Base-by-base conservation (phyloP, 148 eudicot genomes). In the Diospyros lotus region DNA sequence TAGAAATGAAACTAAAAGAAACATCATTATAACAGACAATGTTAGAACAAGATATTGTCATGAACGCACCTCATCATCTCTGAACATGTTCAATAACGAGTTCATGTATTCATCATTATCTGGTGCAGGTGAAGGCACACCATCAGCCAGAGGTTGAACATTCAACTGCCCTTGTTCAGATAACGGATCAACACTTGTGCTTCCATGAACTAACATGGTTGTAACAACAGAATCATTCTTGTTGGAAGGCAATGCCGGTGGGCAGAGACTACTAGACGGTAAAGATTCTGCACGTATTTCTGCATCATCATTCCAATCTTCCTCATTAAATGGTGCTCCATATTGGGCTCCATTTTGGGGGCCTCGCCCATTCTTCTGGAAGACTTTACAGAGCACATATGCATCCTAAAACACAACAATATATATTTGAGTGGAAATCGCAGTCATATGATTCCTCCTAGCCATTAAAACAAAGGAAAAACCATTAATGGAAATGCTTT, bases 301-400 rank as follows among this genome's bases (percentile, higher is more conserved):
- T 4, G 60, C 54, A 63, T 89, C 88, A 69, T 76, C 81, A 5
- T 82, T 79, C 93, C 94, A 91, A 45, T 91, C 97, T 45, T 89
- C 89, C 58, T 94, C 98, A 6, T 80, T 75, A 64, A 88, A 91
- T 1, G 87, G 93, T 51, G 93, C 98, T 4, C 97, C 97, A 69
- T 91, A 88, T 56, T 88, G 82, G 15, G 88, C 93, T 53, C 93
- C 87, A 66, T 81, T 89, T 77, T 81, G 87, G 1, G 98, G 94
- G 14, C 98, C 98, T 2, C 58, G 63, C 4, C 91, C 95, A 70
- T 82, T 86, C 89, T 94, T 91, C 76, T 90, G 38, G 64, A 86
- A 94, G 3, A 94, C 68, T 72, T 87, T 91, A 66, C 90, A 91
- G 12, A 94, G 81, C 38, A 87, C 93, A 73, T 81, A 94, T 3